Percentiles rank a stretch among this genome's conserved stretches.
Conservation (phyloP, 352 stramenopile species). For the Phytopythium boreale region DNA sequence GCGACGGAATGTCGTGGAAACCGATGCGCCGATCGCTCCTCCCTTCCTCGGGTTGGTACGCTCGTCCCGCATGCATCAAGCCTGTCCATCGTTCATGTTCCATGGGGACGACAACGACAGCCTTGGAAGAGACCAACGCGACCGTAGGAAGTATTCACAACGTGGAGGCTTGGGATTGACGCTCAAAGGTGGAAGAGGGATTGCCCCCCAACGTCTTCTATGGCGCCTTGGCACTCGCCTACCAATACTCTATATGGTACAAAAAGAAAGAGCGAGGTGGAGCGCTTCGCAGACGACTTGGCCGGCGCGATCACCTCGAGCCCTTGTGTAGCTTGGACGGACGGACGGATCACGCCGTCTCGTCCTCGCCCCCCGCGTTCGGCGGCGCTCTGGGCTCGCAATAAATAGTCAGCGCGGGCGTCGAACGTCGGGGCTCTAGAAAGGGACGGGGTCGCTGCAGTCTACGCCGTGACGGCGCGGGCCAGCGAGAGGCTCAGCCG, state of each 20-base stretch:
- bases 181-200: background rate
- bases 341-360: background rate
- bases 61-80: too few species aligned
- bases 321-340: too few species aligned
- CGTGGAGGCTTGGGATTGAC: background rate
- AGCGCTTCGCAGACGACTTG: background rate
- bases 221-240: background rate
- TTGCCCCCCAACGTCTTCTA: too few species aligned
- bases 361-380: background rate
- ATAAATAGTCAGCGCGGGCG: slow-evolving; percentile 5
- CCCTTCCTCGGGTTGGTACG: background rate
- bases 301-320: too few species aligned
- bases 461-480: slow-evolving; percentile 14
- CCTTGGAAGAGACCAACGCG: background rate
- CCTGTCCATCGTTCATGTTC: too few species aligned
- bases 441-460: too few species aligned
- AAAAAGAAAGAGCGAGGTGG: background rate
- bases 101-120: too few species aligned
- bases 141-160: background rate
- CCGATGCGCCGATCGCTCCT: background rate
- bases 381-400: background rate
- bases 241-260: slow-evolving; percentile 2
- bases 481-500: slow-evolving; percentile 42
- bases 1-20: background rate
- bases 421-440: background rate